Evolutionary conservation across 768 basidiomycete genomes (phyloP), one percentile per base, ranked within the genome.

Genomic region (Auricularia sp.): DNA sequence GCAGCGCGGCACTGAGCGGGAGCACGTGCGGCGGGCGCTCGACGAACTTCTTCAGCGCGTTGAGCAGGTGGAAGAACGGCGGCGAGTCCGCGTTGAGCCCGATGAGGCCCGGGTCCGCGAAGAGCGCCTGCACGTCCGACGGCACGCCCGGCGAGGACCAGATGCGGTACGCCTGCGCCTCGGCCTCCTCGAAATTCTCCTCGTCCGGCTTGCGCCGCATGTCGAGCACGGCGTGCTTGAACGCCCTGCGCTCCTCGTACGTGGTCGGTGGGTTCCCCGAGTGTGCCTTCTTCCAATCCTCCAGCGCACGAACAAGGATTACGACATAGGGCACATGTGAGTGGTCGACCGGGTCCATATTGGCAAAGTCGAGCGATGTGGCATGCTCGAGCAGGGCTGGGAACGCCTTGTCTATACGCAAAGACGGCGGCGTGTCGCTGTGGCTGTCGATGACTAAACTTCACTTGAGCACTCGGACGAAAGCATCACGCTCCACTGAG

Each of bases 101-200:
- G 2, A 76, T 72, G 64, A 88, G 79, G 5, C 80, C 77, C 0
- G 82, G 80, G 65, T 92, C 85, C 14, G 80, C 67, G 72, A 95
- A 89, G 24, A 96, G 80, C 0, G 79, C 69, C 10, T 76, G 68
- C 61, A 92, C 82, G 37, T 92, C 90, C 8, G 78, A 77, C 1
- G 93, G 92, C 3, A 96, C 81, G 56, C 76, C 77, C 24, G 83
- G 82, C 63, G 78, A 78, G 0, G 84, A 84, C 87, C 86, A 94
- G 64, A 83, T 83, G 34, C 90, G 85, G 74, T 91, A 95, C 0
- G 90, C 92, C 72, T 97, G 91, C 6, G 88, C 81, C 70, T 89
- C 83, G 2, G 95, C 96, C 75, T 98, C 96, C 66, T 97, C 96
- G 72, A 94, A 94, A 76, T 98, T 99, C 79, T 99, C 97, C 72